Evolutionary conservation across 306 rosid genomes (phyloP).

Genomic region (Urtica urens): DNA sequence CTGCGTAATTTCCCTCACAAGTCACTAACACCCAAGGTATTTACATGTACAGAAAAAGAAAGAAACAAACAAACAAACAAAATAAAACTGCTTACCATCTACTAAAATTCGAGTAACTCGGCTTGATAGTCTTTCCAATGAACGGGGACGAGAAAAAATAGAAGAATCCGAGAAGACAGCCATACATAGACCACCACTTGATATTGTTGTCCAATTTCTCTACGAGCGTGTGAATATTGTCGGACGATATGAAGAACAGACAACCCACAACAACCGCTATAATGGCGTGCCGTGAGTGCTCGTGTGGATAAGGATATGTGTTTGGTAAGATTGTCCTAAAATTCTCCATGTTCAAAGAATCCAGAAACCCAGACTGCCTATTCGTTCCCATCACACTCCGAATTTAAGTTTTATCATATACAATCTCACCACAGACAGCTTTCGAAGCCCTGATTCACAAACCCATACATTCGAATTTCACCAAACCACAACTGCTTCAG

Average conservation of each 20-base stretch:
- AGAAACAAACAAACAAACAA: background rate
- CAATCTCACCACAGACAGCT: no score
- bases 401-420: no score
- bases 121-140: conserved; percentile 90
- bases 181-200: conserved; percentile 98
- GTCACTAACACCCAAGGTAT: background rate
- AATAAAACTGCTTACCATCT: conserved; percentile 62
- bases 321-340: conserved; percentile 76
- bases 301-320: conserved; percentile 87
- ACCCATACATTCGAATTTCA: background rate
- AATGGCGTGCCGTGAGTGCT: conserved; percentile 93
- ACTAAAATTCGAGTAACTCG: conserved; percentile 96
- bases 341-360: conserved; percentile 78
- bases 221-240: conserved; percentile 78
- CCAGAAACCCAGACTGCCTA: conserved; percentile 53
- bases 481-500: background rate
- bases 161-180: conserved; percentile 77
- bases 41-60: background rate
- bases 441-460: conserved; percentile 30
- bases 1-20: conserved; percentile 25
- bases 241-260: conserved; percentile 92
- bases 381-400: conserved; percentile 38
- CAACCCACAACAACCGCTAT: conserved; percentile 93
- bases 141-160: conserved; percentile 98
- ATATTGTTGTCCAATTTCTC: conserved; percentile 87